phyloP scores from a whole-genome alignment of 2,329 filamentous ascomycete species.

The Mycosphaerella sp. region DNA sequence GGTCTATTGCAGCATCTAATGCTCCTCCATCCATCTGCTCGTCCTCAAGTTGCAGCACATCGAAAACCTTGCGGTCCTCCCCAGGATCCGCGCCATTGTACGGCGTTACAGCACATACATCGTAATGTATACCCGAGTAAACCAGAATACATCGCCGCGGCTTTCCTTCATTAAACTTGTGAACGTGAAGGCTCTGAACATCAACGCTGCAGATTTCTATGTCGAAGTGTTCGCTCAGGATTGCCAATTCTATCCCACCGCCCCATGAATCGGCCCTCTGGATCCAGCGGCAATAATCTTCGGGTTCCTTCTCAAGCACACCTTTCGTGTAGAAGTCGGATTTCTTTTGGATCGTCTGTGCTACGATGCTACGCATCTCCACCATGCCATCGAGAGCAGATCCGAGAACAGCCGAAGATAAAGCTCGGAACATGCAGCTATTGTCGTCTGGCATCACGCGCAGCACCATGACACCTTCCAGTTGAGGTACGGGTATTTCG shows the following conservation, averaged over 20 bases:
- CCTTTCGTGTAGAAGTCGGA: constrained; percentile 67
- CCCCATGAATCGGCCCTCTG: constrained; percentile 79
- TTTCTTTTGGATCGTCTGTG: constrained; percentile 68
- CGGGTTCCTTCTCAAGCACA: constrained; percentile 63
- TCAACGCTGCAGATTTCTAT: constrained; percentile 82
- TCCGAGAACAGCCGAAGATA: constrained; percentile 71
- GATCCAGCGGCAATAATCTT: constrained; percentile 77
- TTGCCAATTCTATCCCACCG: constrained; percentile 81
- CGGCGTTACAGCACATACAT: constrained; percentile 72
- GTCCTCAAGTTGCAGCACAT: constrained; percentile 37
- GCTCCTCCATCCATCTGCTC: constrained; percentile 47
- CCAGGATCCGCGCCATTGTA: constrained; percentile 60
- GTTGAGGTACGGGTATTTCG: constrained; percentile 52
- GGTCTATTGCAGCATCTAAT: constrained; percentile 51
- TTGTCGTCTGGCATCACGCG: constrained; percentile 98
- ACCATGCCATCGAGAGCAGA: constrained; percentile 58
- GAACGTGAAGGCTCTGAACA: constrained; percentile 61
- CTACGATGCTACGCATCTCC: constrained; percentile 70
- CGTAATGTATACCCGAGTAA: constrained; percentile 91
- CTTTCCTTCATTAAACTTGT: constrained; percentile 72
- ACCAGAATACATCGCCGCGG: constrained; percentile 68
- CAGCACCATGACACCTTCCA: constrained; percentile 58
- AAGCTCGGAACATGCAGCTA: constrained; percentile 85
- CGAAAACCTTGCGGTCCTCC: constrained; percentile 72
- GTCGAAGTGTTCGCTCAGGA: constrained; percentile 76